These are phyloP conservation scores for Apophysomyces elegans DNA, from an alignment of 371 early-diverging fungal genomes.

Conservation along the genomic window DNA sequence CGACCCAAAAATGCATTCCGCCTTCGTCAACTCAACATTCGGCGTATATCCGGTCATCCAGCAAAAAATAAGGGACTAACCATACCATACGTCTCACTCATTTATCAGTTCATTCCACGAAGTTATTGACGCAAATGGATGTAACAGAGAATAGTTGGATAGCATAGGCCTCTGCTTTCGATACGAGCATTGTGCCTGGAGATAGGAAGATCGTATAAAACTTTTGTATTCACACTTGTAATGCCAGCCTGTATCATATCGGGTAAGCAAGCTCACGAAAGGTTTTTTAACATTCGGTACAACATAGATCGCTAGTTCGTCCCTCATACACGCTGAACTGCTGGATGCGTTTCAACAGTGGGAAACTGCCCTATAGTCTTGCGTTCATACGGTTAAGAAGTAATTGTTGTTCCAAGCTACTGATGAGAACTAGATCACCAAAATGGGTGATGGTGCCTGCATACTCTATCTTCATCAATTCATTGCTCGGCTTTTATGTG, in stretches of 20 bases:
- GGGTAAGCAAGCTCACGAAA: constrained; percentile 88
- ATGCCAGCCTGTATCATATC: constrained; percentile 79
- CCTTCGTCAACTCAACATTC: constrained; percentile 87
- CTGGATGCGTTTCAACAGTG: constrained; percentile 94
- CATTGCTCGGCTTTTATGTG: too few species aligned
- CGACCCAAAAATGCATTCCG: too few species aligned
- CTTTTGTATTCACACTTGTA: constrained; percentile 90
- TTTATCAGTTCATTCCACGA: constrained; percentile 92
- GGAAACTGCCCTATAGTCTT: constrained; percentile 1
- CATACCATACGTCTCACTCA: constrained; percentile 98
- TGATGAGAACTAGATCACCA: too few species aligned
- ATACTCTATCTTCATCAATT: too few species aligned
- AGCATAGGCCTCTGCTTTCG: constrained; percentile 95
- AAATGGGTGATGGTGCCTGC: too few species aligned
- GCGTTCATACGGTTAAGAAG: too few species aligned
- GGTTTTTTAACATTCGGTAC: constrained; percentile 82
- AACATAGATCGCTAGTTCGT: constrained; percentile 91
- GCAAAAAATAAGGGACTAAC: constrained; percentile 91
- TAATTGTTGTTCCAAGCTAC: too few species aligned
- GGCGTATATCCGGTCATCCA: constrained; percentile 94
- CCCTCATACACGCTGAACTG: constrained; percentile 96
- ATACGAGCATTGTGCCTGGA: constrained; percentile 90
- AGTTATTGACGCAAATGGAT: constrained; percentile 72
- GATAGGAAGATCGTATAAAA: constrained; percentile 92
- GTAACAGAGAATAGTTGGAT: constrained; percentile 92